Percentiles rank a stretch among this genome's conserved stretches.
Conservation (phyloP, 139 green algal genomes). For the Coccomyxa sp. region DNA sequence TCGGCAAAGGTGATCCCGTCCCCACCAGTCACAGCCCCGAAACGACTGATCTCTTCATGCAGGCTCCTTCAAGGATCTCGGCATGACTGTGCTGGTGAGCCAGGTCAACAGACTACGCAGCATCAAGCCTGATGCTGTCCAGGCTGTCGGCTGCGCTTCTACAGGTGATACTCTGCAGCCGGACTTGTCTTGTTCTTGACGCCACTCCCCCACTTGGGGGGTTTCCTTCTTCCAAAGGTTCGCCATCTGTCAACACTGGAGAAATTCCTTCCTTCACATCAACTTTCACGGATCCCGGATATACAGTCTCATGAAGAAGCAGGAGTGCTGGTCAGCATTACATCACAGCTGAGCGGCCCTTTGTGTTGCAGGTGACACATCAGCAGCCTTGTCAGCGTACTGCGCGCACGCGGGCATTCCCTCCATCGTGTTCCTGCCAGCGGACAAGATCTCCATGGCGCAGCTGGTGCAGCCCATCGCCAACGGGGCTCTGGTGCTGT, state of each 20-base stretch:
- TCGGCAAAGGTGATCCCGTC: neutral
- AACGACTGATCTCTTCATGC: constrained; percentile 36
- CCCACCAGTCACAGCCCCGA: neutral
- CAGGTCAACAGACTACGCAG: constrained; percentile 89
- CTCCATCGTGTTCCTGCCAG: constrained; percentile 98
- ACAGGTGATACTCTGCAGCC: too few species aligned
- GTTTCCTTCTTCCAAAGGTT: too few species aligned
- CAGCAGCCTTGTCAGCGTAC: constrained; percentile 95
- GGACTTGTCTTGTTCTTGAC: too few species aligned
- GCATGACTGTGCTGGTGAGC: constrained; percentile 97
- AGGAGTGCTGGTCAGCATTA: too few species aligned
- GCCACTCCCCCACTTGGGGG: too few species aligned
- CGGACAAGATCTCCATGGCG: constrained; percentile 97
- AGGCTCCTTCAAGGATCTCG: constrained; percentile 99
- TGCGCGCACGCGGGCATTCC: constrained; percentile 94
- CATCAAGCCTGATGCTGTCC: constrained; percentile 77
- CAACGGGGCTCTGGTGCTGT: constrained; percentile 96
- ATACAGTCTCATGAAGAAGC: too few species aligned
- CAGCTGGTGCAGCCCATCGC: constrained; percentile 99
- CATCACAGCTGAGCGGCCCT: too few species aligned
- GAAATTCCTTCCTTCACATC: too few species aligned
- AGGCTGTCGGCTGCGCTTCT: constrained; percentile 96
- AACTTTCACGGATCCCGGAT: too few species aligned
- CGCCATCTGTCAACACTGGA: too few species aligned
- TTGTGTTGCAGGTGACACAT: constrained; percentile 82